phyloP scores from a whole-genome alignment of 495 filamentous ascomycete species.

The Aspergillus mulundensis region DNA sequence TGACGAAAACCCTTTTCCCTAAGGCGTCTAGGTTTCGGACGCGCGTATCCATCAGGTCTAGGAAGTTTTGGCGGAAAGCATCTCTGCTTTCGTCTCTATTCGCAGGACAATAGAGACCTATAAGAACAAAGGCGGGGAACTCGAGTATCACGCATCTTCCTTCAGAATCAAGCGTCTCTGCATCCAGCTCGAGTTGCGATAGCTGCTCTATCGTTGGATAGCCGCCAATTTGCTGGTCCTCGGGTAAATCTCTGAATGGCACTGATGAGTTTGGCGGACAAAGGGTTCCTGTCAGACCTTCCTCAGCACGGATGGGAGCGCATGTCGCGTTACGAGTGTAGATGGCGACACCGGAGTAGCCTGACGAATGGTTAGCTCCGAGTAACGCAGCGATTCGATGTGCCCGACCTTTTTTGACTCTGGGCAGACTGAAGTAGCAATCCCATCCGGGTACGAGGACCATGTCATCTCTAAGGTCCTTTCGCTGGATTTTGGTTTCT shows the following conservation, averaged over 20 bases:
- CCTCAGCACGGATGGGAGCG: conserved; percentile 85
- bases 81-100: conserved; percentile 80
- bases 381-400: neutral
- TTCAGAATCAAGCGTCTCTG: conserved; percentile 76
- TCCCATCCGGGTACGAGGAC: conserved; percentile 95
- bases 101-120: conserved; percentile 88
- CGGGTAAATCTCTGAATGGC: conserved; percentile 71
- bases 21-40: conserved; percentile 76
- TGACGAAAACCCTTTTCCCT: conserved; percentile 78
- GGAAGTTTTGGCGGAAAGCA: conserved; percentile 75
- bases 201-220: conserved; percentile 73
- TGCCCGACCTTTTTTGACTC: conserved; percentile 77
- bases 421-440: conserved; percentile 89
- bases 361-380: conserved; percentile 37
- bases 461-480: conserved; percentile 94
- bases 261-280: conserved; percentile 69
- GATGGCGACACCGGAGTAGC: conserved; percentile 95
- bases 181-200: conserved; percentile 56
- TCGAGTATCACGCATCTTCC: conserved; percentile 90
- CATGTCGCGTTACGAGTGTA: conserved; percentile 90
- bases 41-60: conserved; percentile 73
- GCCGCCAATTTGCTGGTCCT: conserved; percentile 83
- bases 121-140: conserved; percentile 89
- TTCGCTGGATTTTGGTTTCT: conserved; percentile 93
- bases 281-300: conserved; percentile 83